Evolutionary conservation across 108 stramenopile genomes (phyloP).

Genomic region (Aurantiochytrium sp.): DNA sequence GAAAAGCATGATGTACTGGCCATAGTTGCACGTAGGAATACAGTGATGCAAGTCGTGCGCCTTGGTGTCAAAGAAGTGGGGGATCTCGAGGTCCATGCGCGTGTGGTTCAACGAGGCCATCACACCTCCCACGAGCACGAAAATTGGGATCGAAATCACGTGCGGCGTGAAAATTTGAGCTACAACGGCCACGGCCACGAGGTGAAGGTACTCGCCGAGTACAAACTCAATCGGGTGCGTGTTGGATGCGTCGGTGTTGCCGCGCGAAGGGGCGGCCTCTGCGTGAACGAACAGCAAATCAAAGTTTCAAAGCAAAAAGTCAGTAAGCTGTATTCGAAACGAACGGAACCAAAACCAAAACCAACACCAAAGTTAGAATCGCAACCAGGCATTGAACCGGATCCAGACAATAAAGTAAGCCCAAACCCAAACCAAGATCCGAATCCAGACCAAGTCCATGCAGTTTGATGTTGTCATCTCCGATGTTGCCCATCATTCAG

Average conservation of each 20-base stretch:
- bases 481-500: too few species aligned
- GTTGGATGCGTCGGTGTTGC: conserved; percentile 90
- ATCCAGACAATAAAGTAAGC: too few species aligned
- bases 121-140: conserved; percentile 70
- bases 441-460: too few species aligned
- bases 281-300: too few species aligned
- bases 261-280: conserved; percentile 83
- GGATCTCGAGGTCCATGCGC: conserved; percentile 64
- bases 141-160: conserved; percentile 43
- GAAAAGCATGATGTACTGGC: conserved; percentile 94
- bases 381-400: too few species aligned
- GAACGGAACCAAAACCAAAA: too few species aligned
- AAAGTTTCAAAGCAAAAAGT: too few species aligned
- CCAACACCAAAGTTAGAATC: too few species aligned
- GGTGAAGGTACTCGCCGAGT: conserved; percentile 91
- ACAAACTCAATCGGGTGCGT: conserved; percentile 95
- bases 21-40: conserved; percentile 88
- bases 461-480: too few species aligned
- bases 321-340: too few species aligned
- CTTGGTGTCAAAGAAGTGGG: conserved; percentile 69
- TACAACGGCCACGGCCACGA: conserved; percentile 57
- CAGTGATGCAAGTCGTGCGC: conserved; percentile 93
- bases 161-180: conserved; percentile 34
- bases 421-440: too few species aligned
- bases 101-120: conserved; percentile 92